Base-by-base conservation (phyloP, 1,284 basidiomycete genomes). In the Xerocomus nothofagi region DNA sequence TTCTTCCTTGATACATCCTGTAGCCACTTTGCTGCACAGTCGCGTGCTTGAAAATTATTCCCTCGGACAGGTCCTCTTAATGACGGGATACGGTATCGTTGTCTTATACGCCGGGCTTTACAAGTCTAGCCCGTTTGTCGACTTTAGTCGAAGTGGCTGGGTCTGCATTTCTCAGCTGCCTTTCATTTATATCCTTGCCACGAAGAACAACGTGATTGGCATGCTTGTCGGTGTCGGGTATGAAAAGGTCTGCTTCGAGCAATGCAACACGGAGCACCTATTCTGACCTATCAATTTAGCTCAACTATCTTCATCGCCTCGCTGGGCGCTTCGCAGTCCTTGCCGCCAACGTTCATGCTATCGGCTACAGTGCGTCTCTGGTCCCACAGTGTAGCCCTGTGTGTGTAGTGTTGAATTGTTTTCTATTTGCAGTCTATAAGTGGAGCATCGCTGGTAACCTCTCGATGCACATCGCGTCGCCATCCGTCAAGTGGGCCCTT, bases 241-340 rank as follows among this genome's bases (percentile, higher is more conserved):
- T 61, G 86, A 91, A 68, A 84, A 82, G 71, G 86, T 85, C 23
- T 61, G 33, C 24, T 50, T 40, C n/a, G 7, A 2, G 31, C 14
- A 2, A 17, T 10, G n/a, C 24, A 1, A 32, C 14, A 1, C 2
- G 11, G 15, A 24, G 15, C 8, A 7, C 9, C 6, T 0, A 17
- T 17, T 39, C 37, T 54, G 21, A 59, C 21, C 12, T 23, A 12
- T 39, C n/a, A 2, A 32, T 37, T 50, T 20, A 89, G 81, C 71
- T 93, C 23, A 91, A 92, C 67, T 87, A 82, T 60, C 65, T 93
- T 23, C 91, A 94, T 70, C 86, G 91, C 44, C 80, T 85, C 51
- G 71, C 79, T 9, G 91, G 88, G 3, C 71, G 77, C 34, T 54
- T 86, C 33, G 67, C 83, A 3, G 75, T 91, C 44, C 47, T 89